Base-by-base conservation (phyloP, 441 rosid genomes). In the Pelargonium citronellum region DNA sequence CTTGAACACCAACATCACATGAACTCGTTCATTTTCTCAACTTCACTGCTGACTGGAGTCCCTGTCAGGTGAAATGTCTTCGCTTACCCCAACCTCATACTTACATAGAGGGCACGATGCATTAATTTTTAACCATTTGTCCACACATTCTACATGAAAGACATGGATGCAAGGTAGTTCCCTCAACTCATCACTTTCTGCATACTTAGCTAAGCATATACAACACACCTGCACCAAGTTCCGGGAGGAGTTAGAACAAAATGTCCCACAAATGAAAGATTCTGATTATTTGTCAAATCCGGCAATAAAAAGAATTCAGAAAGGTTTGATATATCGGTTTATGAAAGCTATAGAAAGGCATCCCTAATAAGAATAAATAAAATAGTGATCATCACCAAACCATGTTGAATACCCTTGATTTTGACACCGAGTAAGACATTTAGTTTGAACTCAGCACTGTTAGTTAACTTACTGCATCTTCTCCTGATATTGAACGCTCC, bases 61-160 rank as follows among this genome's bases (percentile, higher is more conserved):
- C 61, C 39, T 53, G 44, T 70, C 70, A 0, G 80, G 75, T 17
- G 80, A 72, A 73, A 75, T 30, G 27, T 55, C 58, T 69, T 77
- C 73, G 64, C 84, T 83, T 73, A 86, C 95, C 1, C 95, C 93
- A 9, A 92, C 96, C 69, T 91, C 95, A 13, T 75, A 85, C 83
- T 95, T 95, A 90, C 99, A 95, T 15, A 95, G 92, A 44, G 99
- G 99, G 76, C 99, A 95, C 8, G 87, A 77, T 0, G 99, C 99
- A 46, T 87, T 92, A 76, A 95, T 92, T 84, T 88, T 95, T 19
- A 95, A 86, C 99, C 99, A 95, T 74, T 88, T 95, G 67, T 92
- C 98, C 30, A 95, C 96, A 64, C 99, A 95, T 12, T 92, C 98
- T 85, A 85, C 87, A 88, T 92, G 98, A 75, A 95, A 91, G 78